Percentiles rank a stretch among this genome's conserved stretches.
phyloP scores from a whole-genome alignment of 495 filamentous ascomycete species.

The Aspergillus bridgeri region DNA sequence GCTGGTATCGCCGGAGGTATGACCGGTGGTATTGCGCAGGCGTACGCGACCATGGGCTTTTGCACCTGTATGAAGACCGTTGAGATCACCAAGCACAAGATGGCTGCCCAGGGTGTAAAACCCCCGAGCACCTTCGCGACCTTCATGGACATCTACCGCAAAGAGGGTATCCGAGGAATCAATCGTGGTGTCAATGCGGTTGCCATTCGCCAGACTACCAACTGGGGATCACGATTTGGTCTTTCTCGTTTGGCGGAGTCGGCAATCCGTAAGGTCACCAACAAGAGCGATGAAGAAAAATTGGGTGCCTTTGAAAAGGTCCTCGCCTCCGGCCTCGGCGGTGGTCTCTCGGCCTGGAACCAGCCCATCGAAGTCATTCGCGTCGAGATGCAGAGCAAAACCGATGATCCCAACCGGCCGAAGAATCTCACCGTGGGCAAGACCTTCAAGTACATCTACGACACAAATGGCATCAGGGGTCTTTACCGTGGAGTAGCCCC shows the following conservation, averaged over 20 bases:
- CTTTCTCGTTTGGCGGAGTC: constrained; percentile 85
- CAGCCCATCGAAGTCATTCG: constrained; percentile 99
- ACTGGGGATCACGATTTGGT: constrained; percentile 97
- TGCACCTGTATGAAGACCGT: constrained; percentile 99
- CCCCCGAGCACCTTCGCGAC: constrained; percentile 84
- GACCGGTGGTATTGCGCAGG: constrained; percentile 91
- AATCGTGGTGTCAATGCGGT: constrained; percentile 98
- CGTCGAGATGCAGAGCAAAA: constrained; percentile 99
- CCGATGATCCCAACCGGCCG: constrained; percentile 91
- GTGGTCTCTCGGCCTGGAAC: constrained; percentile 96
- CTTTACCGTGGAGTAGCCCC: constrained; percentile 95
- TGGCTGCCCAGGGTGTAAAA: constrained; percentile 77
- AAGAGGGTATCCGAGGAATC: constrained; percentile 92
- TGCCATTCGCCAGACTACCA: constrained; percentile 97
- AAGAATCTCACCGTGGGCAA: constrained; percentile 97
- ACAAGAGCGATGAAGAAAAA: constrained; percentile 76
- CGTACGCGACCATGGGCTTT: constrained; percentile 99
- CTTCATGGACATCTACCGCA: constrained; percentile 95
- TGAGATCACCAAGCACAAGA: constrained; percentile 97
- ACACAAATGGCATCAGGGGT: constrained; percentile 81
- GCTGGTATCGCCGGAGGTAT: constrained; percentile 90
- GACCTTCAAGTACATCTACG: constrained; percentile 90
- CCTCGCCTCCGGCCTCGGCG: constrained; percentile 78
- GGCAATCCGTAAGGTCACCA: constrained; percentile 74
- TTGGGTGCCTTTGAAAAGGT: constrained; percentile 84